Base-by-base conservation (phyloP, 495 filamentous ascomycete genomes). In the Stereocaulon alpinum region DNA sequence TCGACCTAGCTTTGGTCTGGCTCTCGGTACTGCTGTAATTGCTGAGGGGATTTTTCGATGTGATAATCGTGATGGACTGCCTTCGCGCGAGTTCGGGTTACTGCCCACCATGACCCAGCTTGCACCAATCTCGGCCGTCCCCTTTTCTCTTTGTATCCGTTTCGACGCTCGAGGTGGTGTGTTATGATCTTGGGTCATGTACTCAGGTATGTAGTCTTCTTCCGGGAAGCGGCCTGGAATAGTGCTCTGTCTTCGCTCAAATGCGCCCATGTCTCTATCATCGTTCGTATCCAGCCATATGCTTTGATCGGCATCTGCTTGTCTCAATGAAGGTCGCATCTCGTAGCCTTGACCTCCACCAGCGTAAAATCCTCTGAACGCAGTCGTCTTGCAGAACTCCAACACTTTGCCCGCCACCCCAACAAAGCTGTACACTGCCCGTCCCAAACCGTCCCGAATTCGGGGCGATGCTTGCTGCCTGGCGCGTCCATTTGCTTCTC, bases 341-440 rank as follows among this genome's bases (percentile, higher is more conserved):
- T 78, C 73, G 65, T 89, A 95, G 15, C 82, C 86, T 41, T 73
- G 76, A 6, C 90, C 91, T 18, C 86, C 89, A 27, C 89, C 91
- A 15, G 89, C 87, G 58, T 91, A 85, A 71, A 96, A 96, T 0
- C 91, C 91, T 50, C 77, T 74, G 67, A 96, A 91, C 0, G 86
- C 80, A 11, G 82, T 80, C 1, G 76, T 75, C 66, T 77, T 86
- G 76, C 89, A 93, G 61, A 94, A 89, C 66, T 90, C 80, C 76
- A 87, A 88, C 10, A 93, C 82, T 68, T 85, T 91, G 7, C 87
- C 87, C 2, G 74, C 76, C 12, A 76, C 69, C 4, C 65, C 68
- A 9, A 89, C 83, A 29, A 87, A 80, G 37, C 75, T 75, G 45
- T 81, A 72, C 29, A 80, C 75, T 5, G 72, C 71, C 44, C 66